Evolutionary conservation across 139 green algal species (phyloP).

Genomic region (Zygnema cylindricum): DNA sequence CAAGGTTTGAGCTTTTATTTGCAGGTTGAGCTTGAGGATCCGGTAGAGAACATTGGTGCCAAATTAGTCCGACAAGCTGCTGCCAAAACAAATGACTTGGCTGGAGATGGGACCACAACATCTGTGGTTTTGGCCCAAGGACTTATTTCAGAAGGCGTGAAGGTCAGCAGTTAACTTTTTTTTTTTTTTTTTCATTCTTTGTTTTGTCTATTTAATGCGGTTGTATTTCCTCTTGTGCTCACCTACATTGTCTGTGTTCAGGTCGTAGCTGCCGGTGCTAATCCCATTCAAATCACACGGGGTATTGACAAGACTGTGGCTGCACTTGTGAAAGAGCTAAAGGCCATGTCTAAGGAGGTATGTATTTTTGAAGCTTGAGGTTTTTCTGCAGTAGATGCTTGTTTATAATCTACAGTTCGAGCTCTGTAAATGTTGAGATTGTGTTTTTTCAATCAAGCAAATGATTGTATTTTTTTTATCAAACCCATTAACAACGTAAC

Average conservation of each 20-base stretch:
- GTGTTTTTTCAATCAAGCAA: too few relatives aligned
- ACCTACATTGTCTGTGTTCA: slow-evolving; percentile 6
- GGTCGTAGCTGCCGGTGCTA: slow-evolving; percentile 91
- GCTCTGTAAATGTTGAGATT: too few relatives aligned
- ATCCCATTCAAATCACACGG: slow-evolving; percentile 93
- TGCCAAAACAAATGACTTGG: slow-evolving; percentile 94
- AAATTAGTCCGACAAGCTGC: slow-evolving; percentile 96
- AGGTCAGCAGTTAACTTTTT: slow-evolving; percentile 56
- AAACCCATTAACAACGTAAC: too few relatives aligned
- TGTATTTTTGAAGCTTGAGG: background rate
- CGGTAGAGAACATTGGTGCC: slow-evolving; percentile 98
- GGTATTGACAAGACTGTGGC: slow-evolving; percentile 90
- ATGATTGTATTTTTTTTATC: too few relatives aligned
- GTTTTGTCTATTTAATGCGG: too few relatives aligned
- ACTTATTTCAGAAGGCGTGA: slow-evolving; percentile 92
- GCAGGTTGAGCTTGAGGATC: slow-evolving; percentile 95
- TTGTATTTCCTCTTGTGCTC: background rate
- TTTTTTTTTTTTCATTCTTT: slow-evolving; percentile 56
- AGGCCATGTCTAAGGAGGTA: slow-evolving; percentile 78
- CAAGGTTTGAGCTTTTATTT: too few relatives aligned
- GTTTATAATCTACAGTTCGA: too few relatives aligned
- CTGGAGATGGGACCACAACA: slow-evolving; percentile 98
- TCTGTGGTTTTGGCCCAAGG: slow-evolving; percentile 95
- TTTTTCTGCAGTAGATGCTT: too few relatives aligned
- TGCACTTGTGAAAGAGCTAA: slow-evolving; percentile 86